Evolutionary conservation across 192 early-diverging fungal species (phyloP).

Genomic region (Rhizophagus prolifer): DNA sequence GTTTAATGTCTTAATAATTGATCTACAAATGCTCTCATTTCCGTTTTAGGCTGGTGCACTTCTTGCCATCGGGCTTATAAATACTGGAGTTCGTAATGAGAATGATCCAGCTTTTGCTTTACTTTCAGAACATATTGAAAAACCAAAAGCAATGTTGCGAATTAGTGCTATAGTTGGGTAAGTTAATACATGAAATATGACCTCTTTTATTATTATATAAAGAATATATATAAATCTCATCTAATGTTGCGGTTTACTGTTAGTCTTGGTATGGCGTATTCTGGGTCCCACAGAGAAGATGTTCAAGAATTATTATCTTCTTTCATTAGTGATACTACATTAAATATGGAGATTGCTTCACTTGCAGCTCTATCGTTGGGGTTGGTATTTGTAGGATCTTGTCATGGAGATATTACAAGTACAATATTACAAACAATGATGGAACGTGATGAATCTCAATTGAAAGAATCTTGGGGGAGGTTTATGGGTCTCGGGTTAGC

Average conservation of each 20-base stretch:
- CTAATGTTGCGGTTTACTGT: neutral
- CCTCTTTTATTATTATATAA: neutral
- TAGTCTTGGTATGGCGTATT: slow-evolving; percentile 91
- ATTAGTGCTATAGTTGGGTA: slow-evolving; percentile 83
- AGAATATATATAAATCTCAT: neutral
- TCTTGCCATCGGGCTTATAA: slow-evolving; percentile 92
- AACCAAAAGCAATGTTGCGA: slow-evolving; percentile 58
- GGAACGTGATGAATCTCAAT: slow-evolving; percentile 83
- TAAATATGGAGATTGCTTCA: slow-evolving; percentile 87
- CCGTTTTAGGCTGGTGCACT: slow-evolving; percentile 77
- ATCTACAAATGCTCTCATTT: neutral
- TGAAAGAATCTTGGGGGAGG: slow-evolving; percentile 84
- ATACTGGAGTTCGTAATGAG: slow-evolving; percentile 85
- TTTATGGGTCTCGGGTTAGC: slow-evolving; percentile 95
- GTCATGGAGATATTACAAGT: slow-evolving; percentile 87
- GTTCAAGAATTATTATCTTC: slow-evolving; percentile 80
- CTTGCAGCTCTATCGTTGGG: slow-evolving; percentile 89
- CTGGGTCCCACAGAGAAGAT: slow-evolving; percentile 85
- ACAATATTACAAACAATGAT: slow-evolving; percentile 93
- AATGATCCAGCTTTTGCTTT: slow-evolving; percentile 91
- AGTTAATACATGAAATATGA: neutral
- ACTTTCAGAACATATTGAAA: slow-evolving; percentile 77
- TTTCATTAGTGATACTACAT: slow-evolving; percentile 72
- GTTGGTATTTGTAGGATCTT: slow-evolving; percentile 87
- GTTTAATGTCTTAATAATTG: neutral